These are phyloP conservation scores for Pythium vanterpoolii DNA, from an alignment of 352 stramenopile genomes.

Conservation along the genomic window DNA sequence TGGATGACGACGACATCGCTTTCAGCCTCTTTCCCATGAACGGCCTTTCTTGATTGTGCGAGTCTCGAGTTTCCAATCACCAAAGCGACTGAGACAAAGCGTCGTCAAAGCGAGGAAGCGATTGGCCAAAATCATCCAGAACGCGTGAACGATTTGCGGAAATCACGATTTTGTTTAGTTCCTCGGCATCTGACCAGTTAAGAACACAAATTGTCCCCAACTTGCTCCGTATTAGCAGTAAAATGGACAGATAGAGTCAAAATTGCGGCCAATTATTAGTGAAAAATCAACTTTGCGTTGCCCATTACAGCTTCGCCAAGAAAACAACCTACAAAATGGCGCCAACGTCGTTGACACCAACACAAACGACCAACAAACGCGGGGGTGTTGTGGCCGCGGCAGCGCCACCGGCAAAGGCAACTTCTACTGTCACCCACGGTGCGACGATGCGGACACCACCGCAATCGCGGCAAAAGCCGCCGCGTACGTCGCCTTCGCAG, in stretches of 20 bases:
- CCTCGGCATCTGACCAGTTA: neutral
- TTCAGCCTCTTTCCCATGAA: conserved; percentile 16
- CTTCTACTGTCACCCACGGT: neutral
- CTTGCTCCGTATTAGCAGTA: neutral
- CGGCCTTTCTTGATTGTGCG: conserved; percentile 7
- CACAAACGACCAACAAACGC: conserved; percentile 15
- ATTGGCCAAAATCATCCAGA: too few species aligned
- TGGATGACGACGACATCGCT: conserved; percentile 19
- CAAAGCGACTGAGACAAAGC: neutral
- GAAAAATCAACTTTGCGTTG: too few species aligned
- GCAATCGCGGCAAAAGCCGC: neutral
- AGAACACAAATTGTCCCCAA: too few species aligned
- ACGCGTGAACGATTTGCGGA: neutral
- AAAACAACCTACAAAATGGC: conserved; percentile 7
- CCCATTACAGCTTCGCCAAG: neutral
- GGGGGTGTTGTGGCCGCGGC: neutral
- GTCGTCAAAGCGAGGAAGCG: neutral
- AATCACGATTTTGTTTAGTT: conserved; percentile 1
- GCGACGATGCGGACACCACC: neutral
- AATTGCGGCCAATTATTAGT: too few species aligned
- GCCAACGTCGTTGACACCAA: conserved; percentile 8
- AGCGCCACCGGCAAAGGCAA: conserved; percentile 1
- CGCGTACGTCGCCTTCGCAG: neutral
- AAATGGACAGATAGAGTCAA: too few species aligned
- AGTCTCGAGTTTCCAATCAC: neutral